Evolutionary conservation across 495 filamentous ascomycete genomes (phyloP).

Genomic region (Amniculicola lignicola): DNA sequence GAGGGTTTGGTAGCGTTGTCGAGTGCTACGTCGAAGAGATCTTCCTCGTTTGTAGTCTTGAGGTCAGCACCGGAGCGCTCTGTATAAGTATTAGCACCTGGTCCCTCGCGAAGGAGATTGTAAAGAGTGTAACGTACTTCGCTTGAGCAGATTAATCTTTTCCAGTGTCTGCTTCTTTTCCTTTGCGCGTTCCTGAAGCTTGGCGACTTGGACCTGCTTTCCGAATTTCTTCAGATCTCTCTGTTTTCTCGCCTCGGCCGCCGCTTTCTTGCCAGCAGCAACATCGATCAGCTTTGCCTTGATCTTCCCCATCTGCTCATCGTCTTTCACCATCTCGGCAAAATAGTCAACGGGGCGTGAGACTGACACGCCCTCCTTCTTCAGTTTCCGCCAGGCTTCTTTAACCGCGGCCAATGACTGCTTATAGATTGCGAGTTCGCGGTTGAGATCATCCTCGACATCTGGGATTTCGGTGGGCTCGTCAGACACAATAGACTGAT

Average conservation of each 20-base stretch:
- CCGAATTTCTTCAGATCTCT: constrained; percentile 98
- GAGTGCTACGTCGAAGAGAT: constrained; percentile 91
- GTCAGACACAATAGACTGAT: constrained; percentile 57
- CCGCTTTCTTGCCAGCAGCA: constrained; percentile 86
- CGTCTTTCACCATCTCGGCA: constrained; percentile 96
- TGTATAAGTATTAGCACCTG: constrained; percentile 47
- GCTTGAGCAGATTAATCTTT: constrained; percentile 88
- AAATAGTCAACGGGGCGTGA: constrained; percentile 91
- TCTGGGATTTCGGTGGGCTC: constrained; percentile 59
- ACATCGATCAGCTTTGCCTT: constrained; percentile 91
- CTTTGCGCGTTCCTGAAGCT: constrained; percentile 87
- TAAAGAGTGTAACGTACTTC: constrained; percentile 61
- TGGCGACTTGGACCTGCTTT: constrained; percentile 96
- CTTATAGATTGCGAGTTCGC: constrained; percentile 91
- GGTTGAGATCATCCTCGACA: constrained; percentile 80
- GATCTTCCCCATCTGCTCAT: constrained; percentile 96
- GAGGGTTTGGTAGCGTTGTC: constrained; percentile 62
- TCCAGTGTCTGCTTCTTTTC: constrained; percentile 86
- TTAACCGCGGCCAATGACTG: constrained; percentile 78
- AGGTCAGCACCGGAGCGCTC: constrained; percentile 75
- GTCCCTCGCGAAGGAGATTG: neutral
- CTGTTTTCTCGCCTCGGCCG: constrained; percentile 84
- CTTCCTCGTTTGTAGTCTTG: constrained; percentile 64
- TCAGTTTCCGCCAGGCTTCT: constrained; percentile 65
- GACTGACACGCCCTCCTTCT: constrained; percentile 80